Evolutionary conservation across 352 stramenopile genomes (phyloP), one percentile per base, ranked within the genome.

Genomic region (Peronospora belbahrii): DNA sequence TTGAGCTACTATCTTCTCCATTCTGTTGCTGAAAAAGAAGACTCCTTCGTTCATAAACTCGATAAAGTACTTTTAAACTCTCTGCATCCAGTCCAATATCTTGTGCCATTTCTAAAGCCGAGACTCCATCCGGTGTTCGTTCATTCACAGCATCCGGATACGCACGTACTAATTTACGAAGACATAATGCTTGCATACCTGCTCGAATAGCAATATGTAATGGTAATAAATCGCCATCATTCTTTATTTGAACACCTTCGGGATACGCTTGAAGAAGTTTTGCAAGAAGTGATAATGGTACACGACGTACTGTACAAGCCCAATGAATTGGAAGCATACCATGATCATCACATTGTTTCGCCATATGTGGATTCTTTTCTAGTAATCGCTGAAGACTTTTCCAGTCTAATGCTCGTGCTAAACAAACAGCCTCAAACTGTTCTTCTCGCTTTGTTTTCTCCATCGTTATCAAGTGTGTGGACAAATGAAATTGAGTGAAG

Each of bases 291-390:
- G 70, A 48, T 8, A 87, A 42, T 4, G 80, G 78, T 28, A 84
- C 74, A 7, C 66, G 64, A 31, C 52, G 51, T 30, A 89, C 80
- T 0, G 80, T 88, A 53, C 75, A 89, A 7, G 65, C 77, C 80
- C 80, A 92, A 43, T 92, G 80, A 28, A 92, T 60, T 4, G 80
- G 77, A n/a, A 89, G 68, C 80, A 92, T 89, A 53, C 58, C 75
- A 50, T 89, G 85, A 42, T 87, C 74, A n/a, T 73, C 80, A 14
- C 56, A 40, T 28, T 80, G 62, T 13, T 65, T 54, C 5, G 77
- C 80, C 42, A 60, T 58, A 24, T 58, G 45, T 3, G 77, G 71
- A 6, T 66, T 48, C 18, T 72, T 63, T 42, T 86, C 71, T 34
- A 92, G 56, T 2, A 92, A 53, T 1, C 63, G 62, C 58, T 83